Evolutionary conservation across 257 asterid species (phyloP).

Genomic region (Henckelia pumila): DNA sequence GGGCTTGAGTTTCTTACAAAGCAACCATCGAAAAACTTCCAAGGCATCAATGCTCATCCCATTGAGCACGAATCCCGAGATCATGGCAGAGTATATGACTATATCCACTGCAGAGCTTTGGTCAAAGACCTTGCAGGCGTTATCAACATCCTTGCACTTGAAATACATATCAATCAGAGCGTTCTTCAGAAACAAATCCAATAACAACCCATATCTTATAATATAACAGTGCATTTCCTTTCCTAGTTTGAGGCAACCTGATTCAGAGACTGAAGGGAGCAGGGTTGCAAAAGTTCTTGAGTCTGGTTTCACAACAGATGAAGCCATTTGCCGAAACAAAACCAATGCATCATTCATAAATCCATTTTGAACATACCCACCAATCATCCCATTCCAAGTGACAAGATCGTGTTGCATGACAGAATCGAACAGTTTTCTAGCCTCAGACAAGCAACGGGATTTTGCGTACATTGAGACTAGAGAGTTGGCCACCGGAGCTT

Average conservation of each 20-base stretch:
- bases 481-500: conserved; percentile 63
- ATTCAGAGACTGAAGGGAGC: conserved; percentile 61
- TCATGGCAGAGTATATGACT: conserved; percentile 78
- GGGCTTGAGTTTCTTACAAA: conserved; percentile 56
- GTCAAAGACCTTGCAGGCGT: conserved; percentile 56
- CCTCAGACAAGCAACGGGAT: conserved; percentile 53
- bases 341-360: conserved; percentile 49
- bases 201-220: conserved; percentile 44
- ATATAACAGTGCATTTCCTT: conserved; percentile 74
- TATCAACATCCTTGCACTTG: conserved; percentile 61
- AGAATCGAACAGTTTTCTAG: conserved; percentile 55
- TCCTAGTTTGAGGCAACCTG: conserved; percentile 40
- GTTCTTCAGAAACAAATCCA: conserved; percentile 77
- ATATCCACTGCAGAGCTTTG: conserved; percentile 50
- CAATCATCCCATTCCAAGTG: conserved; percentile 82
- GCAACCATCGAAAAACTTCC: conserved; percentile 49
- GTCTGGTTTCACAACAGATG: conserved; percentile 54
- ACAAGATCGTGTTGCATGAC: conserved; percentile 39
- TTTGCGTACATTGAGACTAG: conserved; percentile 71
- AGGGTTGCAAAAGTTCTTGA: conserved; percentile 75
- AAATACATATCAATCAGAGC: conserved; percentile 80
- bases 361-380: conserved; percentile 80
- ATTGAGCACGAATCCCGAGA: conserved; percentile 73
- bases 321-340: conserved; percentile 52
- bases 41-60: conserved; percentile 71